These are phyloP conservation scores for Coriolopsis trogii DNA, from an alignment of 1,284 basidiomycete genomes.

Conservation along the genomic window DNA sequence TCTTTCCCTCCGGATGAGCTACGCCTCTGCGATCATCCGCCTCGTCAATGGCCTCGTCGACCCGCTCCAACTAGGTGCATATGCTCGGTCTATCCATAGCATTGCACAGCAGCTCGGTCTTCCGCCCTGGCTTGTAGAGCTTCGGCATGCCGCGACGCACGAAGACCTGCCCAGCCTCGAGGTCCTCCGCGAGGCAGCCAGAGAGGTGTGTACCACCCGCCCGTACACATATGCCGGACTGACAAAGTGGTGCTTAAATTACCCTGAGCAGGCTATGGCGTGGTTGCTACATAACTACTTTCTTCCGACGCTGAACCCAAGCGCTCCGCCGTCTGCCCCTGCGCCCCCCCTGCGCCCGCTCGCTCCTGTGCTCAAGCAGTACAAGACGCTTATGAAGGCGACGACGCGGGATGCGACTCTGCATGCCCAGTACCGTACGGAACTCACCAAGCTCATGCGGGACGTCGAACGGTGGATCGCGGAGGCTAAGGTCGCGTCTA, in stretches of 20 bases:
- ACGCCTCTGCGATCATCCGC: conserved; percentile 81
- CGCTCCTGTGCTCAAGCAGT: conserved; percentile 63
- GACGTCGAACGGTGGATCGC: conserved; percentile 75
- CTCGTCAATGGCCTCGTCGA: conserved; percentile 97
- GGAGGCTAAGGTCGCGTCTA: conserved; percentile 63
- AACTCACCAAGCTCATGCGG: conserved; percentile 51
- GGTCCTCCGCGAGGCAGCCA: conserved; percentile 76
- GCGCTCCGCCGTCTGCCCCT: conserved; percentile 34
- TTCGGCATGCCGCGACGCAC: conserved; percentile 94
- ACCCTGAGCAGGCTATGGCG: conserved; percentile 73
- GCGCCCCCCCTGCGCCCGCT: conserved; percentile 49
- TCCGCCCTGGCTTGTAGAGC: conserved; percentile 90
- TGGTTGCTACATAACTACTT: conserved; percentile 87
- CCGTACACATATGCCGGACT: background rate
- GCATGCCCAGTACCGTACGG: conserved; percentile 49
- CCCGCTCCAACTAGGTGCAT: conserved; percentile 85
- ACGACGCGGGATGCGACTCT: conserved; percentile 64
- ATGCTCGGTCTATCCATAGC: conserved; percentile 87
- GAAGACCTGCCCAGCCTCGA: conserved; percentile 91
- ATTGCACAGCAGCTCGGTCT: conserved; percentile 88
- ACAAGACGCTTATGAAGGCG: conserved; percentile 68
- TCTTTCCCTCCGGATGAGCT: conserved; percentile 61
- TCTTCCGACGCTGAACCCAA: conserved; percentile 70
- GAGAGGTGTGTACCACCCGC: conserved; percentile 53
- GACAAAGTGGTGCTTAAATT: background rate